Percentiles rank a stretch among this genome's conserved stretches.
phyloP scores from a whole-genome alignment of 495 filamentous ascomycete genomes.

The Clohesyomyces aquaticus region DNA sequence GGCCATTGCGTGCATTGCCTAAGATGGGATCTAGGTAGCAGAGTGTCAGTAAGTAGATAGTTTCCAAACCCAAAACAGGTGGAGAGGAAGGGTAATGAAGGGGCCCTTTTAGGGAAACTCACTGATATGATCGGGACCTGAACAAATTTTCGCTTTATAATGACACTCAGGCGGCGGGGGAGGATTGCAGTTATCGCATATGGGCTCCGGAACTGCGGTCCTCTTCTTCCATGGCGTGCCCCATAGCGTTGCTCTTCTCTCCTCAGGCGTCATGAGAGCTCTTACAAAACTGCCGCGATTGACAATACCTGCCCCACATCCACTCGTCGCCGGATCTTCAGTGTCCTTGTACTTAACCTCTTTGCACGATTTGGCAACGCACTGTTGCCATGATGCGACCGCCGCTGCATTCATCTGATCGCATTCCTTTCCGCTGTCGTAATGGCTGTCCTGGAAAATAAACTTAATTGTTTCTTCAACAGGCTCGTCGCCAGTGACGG shows the following conservation, averaged over 20 bases:
- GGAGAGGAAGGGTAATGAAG: too few relatives aligned
- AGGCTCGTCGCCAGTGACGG: neutral
- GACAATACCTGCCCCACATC: slow-evolving; percentile 2
- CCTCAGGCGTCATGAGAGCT: slow-evolving; percentile 2
- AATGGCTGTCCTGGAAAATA: slow-evolving; percentile 11
- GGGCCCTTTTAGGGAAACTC: too few relatives aligned
- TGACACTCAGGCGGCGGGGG: neutral
- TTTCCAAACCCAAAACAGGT: neutral
- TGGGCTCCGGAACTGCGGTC: neutral
- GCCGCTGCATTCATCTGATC: slow-evolving; percentile 11
- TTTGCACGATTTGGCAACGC: slow-evolving; percentile 8
- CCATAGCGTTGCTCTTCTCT: too few relatives aligned
- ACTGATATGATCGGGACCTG: slow-evolving; percentile 12
- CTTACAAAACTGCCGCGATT: too few relatives aligned
- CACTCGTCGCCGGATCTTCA: neutral
- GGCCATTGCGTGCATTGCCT: slow-evolving; percentile 2
- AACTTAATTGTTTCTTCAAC: slow-evolving; percentile 3
- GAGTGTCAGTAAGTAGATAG: neutral
- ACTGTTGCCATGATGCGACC: slow-evolving; percentile 6
- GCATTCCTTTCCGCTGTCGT: neutral
- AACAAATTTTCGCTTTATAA: slow-evolving; percentile 2
- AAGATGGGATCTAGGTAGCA: slow-evolving; percentile 1
- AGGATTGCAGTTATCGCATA: slow-evolving; percentile 4
- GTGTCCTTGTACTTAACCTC: slow-evolving; percentile 13
- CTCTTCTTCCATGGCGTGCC: neutral